Base-by-base conservation (phyloP, 2,329 filamentous ascomycete species). In the Chaetomium sp. region DNA sequence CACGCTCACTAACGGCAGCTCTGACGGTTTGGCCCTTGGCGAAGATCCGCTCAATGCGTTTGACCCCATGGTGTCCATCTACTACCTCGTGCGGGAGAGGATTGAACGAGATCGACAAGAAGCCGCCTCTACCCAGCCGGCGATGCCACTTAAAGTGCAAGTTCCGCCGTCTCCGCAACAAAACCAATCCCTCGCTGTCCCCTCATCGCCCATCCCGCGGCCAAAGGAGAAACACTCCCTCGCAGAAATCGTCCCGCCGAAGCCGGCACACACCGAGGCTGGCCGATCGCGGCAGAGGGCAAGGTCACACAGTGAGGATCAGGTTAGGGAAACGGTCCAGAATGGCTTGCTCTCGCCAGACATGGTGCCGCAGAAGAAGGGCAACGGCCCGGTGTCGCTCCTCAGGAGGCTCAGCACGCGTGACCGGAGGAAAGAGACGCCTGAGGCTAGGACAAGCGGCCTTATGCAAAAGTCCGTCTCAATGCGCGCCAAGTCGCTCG, bases 11-110 rank as follows among this genome's bases (percentile, higher is more conserved):
- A 86, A 85, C 1, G 86, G 89, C n/a, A 97, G 92, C 51, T 82
- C 85, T 1, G 94, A 99, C 69, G 88, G 87, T 4, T 78, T 97
- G 14, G 85, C 89, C 61, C 74, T 92, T 37, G 91, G 91, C 9
- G 82, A 81, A 55, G 94, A 99, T 66, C 91, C 94, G 0, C 75
- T 95, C 56, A 97, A 97, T 69, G 94, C 94, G 4, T 99, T 89
- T 69, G 92, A 88, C 65, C 94, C 94, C 6, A 76, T 97, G 11
- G 78, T 97, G 6, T 97, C 94, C 1, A 86, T 99, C 11, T 99
- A 99, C 71, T 95, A 95, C 66, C 80, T 99, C 3, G 94, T 96
- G n/a, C 86, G 84, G 63, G 94, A 99, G 74, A 97, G 97, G 73
- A 84, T 90, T 61, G 89, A 95, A 49, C 84, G 89, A 38, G 91